Percentiles rank a stretch among this genome's conserved stretches.
These are phyloP conservation scores for Candida hispaniensis DNA, from an alignment of 805 yeast species.

Conservation along the genomic window DNA sequence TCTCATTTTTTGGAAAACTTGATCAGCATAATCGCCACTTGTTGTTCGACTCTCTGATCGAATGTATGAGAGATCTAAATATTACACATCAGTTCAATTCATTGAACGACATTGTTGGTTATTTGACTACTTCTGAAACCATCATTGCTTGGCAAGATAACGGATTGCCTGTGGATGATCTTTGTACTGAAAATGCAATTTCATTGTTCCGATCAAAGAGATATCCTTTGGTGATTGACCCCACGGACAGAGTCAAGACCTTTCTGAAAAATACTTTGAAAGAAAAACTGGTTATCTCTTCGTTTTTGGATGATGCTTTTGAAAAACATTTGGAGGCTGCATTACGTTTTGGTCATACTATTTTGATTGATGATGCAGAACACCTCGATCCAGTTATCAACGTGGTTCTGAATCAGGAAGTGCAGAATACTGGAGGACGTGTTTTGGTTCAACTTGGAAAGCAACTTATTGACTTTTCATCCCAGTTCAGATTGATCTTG, in stretches of 20 bases:
- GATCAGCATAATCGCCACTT: constrained; percentile 40
- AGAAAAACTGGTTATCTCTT: constrained; percentile 39
- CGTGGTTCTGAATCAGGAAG: constrained; percentile 51
- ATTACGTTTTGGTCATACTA: constrained; percentile 66
- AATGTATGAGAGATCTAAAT: constrained; percentile 28
- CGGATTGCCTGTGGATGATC: constrained; percentile 49
- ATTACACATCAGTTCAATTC: constrained; percentile 32
- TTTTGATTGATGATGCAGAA: constrained; percentile 73
- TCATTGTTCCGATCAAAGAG: constrained; percentile 35
- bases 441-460: constrained; percentile 48
- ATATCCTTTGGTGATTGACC: constrained; percentile 63
- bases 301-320: constrained; percentile 61
- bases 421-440: constrained; percentile 59
- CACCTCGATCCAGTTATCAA: constrained; percentile 63
- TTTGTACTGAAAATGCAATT: constrained; percentile 52
- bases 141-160: constrained; percentile 40
- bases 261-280: constrained; percentile 35
- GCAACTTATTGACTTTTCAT: constrained; percentile 54
- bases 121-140: constrained; percentile 35
- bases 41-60: constrained; percentile 32
- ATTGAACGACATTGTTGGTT: constrained; percentile 28
- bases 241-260: constrained; percentile 40
- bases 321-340: constrained; percentile 66
- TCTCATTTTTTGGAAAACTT: constrained; percentile 48
- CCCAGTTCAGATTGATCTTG: constrained; percentile 49